phyloP scores from a whole-genome alignment of 1,284 basidiomycete species.

The Rhodofomes roseus region DNA sequence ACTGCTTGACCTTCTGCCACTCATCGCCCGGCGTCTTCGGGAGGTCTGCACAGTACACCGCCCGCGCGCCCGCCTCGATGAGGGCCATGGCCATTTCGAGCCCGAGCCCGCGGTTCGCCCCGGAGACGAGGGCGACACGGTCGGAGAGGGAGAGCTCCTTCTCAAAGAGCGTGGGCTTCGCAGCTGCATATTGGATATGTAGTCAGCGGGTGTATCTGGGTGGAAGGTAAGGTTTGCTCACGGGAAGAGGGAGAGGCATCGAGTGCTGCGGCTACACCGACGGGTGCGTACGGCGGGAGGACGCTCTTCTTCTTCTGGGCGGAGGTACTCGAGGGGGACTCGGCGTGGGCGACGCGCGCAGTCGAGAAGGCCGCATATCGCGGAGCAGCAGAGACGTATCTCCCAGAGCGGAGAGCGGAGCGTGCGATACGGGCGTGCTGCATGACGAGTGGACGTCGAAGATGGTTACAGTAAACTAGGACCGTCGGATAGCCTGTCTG shows the following conservation, averaged over 20 bases:
- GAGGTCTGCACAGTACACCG: constrained; percentile 76
- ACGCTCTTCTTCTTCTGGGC: constrained; percentile 18
- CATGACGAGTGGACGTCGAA: background rate
- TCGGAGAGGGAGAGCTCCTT: constrained; percentile 72
- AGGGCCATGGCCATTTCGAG: constrained; percentile 79
- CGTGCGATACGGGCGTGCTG: background rate
- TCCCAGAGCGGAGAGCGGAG: background rate
- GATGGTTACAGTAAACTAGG: background rate
- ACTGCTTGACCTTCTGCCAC: constrained; percentile 55
- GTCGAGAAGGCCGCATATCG: constrained; percentile 2
- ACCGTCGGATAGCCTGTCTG: background rate
- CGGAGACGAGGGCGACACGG: constrained; percentile 75
- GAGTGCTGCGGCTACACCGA: constrained; percentile 61
- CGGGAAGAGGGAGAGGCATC: constrained; percentile 17
- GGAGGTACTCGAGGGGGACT: constrained; percentile 1
- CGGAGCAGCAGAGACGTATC: background rate
- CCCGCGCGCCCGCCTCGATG: constrained; percentile 73
- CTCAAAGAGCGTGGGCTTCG: constrained; percentile 41
- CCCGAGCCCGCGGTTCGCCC: constrained; percentile 78
- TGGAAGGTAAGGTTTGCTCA: background rate
- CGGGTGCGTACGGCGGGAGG: constrained; percentile 47
- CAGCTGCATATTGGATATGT: constrained; percentile 6
- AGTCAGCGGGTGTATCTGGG: no score
- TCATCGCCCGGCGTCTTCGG: constrained; percentile 61
- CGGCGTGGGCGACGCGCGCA: background rate